A percentile compares a stretch with the other conserved stretches of the same genome.
Evolutionary conservation across 169 alveolate genomes (phyloP).

Genomic region (Cryptosporidium baileyi): DNA sequence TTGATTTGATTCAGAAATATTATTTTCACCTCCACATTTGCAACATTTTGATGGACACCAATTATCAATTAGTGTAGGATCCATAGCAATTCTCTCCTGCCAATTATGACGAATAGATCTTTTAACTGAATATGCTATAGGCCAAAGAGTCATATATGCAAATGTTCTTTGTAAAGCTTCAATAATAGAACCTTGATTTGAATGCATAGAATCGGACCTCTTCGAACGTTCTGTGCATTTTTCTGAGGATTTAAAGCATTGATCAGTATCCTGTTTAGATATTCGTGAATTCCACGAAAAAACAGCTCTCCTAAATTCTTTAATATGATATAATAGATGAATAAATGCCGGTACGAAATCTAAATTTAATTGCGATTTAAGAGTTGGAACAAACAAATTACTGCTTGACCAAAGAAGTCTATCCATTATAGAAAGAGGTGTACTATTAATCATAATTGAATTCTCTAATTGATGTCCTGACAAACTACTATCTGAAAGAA

Average conservation of each 20-base stretch:
- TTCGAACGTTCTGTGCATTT: neutral
- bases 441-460: neutral
- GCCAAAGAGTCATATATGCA: constrained; percentile 86
- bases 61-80: constrained; percentile 22
- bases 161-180: constrained; percentile 84
- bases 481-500: constrained; percentile 38
- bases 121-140: constrained; percentile 76
- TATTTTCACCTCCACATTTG: constrained; percentile 65
- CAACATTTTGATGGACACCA: constrained; percentile 72
- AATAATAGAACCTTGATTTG: constrained; percentile 67
- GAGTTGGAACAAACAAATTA: constrained; percentile 76
- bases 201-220: constrained; percentile 26
- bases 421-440: constrained; percentile 44
- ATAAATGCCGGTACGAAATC: constrained; percentile 78
- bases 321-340: constrained; percentile 78
- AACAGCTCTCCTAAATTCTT: constrained; percentile 82
- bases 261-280: neutral
- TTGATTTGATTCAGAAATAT: neutral
- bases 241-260: neutral
- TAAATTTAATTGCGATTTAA: constrained; percentile 76
- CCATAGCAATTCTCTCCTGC: constrained; percentile 57
- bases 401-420: constrained; percentile 69
- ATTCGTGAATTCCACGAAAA: constrained; percentile 57
- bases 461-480: constrained; percentile 36
- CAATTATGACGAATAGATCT: constrained; percentile 56